phyloP scores from a whole-genome alignment of 1,139 yeast genomes.

The Yamadazyma sp. region DNA sequence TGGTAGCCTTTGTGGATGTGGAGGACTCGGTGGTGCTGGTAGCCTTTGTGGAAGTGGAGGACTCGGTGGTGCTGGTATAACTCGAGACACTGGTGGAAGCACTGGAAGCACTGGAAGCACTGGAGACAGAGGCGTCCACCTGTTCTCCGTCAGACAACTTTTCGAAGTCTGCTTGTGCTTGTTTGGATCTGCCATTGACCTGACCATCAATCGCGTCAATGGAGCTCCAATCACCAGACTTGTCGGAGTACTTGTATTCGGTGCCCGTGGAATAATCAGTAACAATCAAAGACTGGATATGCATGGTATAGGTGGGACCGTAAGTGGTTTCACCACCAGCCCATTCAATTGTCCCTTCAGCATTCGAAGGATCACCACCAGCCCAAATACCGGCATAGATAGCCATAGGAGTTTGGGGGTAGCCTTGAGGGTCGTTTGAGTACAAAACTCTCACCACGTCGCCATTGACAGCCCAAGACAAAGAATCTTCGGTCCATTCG shows the following conservation, averaged over 20 bases:
- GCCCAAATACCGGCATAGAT: conserved; percentile 75
- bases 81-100: conserved; percentile 4
- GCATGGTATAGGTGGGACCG: conserved; percentile 69
- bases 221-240: conserved; percentile 66
- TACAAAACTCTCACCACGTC: conserved; percentile 54
- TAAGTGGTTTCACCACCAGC: conserved; percentile 81
- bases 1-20: conserved; percentile 4
- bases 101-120: conserved; percentile 2
- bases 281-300: conserved; percentile 59
- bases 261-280: conserved; percentile 81
- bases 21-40: conserved; percentile 4
- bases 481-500: conserved; percentile 70
- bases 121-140: neutral
- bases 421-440: conserved; percentile 58
- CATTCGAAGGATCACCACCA: conserved; percentile 71
- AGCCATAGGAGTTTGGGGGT: conserved; percentile 79
- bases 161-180: conserved; percentile 52
- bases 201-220: conserved; percentile 64
- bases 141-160: conserved; percentile 20
- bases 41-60: neutral
- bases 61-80: conserved; percentile 1
- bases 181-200: conserved; percentile 57
- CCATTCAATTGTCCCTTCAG: conserved; percentile 76
- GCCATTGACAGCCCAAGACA: conserved; percentile 67
- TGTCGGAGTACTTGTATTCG: conserved; percentile 63